Conservation (phyloP, 2,329 filamentous ascomycete species). For the Escovopsis weberi region DNA sequence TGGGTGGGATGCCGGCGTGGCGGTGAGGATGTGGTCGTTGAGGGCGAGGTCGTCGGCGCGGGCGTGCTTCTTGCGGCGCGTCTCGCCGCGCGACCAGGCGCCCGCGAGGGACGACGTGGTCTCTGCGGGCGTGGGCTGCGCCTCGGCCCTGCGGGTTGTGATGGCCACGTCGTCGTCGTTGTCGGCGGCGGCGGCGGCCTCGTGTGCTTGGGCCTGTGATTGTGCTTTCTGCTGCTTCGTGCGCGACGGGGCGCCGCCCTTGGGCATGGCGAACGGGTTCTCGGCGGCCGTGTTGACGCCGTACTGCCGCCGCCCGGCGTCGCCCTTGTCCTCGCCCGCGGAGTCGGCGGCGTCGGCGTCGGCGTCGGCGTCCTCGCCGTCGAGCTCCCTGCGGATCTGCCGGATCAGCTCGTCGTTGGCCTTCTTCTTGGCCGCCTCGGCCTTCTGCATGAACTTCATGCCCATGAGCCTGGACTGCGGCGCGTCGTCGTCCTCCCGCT, state of each 20-base stretch:
- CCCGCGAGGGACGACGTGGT: constrained; percentile 18
- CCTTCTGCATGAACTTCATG: constrained; percentile 92
- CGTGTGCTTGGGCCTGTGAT: too few relatives aligned
- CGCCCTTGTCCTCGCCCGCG: constrained; percentile 31
- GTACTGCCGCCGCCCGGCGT: constrained; percentile 57
- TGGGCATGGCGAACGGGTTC: constrained; percentile 18
- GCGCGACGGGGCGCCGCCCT: constrained; percentile 14
- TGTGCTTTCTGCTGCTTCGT: constrained; percentile 3
- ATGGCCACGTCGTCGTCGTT: constrained; percentile 9
- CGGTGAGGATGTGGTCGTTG: constrained; percentile 20
- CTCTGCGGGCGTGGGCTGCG: constrained; percentile 10
- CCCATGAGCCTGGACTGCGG: constrained; percentile 55
- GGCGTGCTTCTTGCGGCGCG: constrained; percentile 22
- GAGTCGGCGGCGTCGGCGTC: constrained; percentile 15
- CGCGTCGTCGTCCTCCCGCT: constrained; percentile 24
- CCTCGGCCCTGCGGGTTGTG: constrained; percentile 7
- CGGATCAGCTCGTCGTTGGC: constrained; percentile 66
- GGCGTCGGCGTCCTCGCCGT: constrained; percentile 38
- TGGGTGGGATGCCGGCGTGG: constrained; percentile 16
- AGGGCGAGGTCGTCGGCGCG: constrained; percentile 27
- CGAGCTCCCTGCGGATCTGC: constrained; percentile 57
- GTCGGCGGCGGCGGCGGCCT: constrained; percentile 11
- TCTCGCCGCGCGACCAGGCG: constrained; percentile 27
- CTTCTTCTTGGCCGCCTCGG: constrained; percentile 62
- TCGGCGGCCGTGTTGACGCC: constrained; percentile 29